Evolutionary conservation across 2,329 filamentous ascomycete genomes (phyloP).

Genomic region (Erysiphe pisi): DNA sequence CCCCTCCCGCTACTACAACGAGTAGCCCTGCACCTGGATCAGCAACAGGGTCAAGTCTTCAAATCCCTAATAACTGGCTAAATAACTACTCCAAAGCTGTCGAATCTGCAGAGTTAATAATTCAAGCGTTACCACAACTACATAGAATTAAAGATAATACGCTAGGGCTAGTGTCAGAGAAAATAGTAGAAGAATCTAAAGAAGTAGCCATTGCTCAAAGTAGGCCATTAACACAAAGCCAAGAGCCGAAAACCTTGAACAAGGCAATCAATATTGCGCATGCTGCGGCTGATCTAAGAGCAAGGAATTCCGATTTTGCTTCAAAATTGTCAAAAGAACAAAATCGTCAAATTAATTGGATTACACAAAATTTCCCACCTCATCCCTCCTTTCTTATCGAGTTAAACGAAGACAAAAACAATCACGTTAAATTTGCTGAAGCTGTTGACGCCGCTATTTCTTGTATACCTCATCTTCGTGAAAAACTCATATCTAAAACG

Average conservation of each 20-base stretch:
- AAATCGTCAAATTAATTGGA: slow-evolving; percentile 25
- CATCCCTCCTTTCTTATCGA: neutral
- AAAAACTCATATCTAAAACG: no score
- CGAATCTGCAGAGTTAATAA: slow-evolving; percentile 22
- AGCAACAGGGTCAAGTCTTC: neutral
- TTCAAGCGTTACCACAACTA: slow-evolving; percentile 11
- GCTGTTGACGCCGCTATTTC: neutral
- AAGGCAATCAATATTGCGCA: neutral
- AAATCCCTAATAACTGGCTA: slow-evolving; percentile 1
- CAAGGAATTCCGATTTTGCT: neutral
- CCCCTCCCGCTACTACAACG: neutral
- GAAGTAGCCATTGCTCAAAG: neutral
- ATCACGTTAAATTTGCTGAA: neutral
- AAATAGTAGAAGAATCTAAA: neutral
- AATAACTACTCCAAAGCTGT: neutral
- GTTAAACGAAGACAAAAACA: neutral
- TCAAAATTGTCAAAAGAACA: neutral
- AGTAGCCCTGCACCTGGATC: neutral
- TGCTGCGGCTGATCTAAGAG: neutral
- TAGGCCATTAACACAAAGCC: neutral
- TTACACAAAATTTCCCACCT: slow-evolving; percentile 24
- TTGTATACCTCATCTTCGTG: neutral
- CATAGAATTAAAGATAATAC: neutral
- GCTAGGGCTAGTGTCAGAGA: neutral
- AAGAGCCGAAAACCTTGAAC: slow-evolving; percentile 23